Evolutionary conservation across 768 basidiomycete species (phyloP), one percentile per base, ranked within the genome.

Genomic region (Nidularia sp.): DNA sequence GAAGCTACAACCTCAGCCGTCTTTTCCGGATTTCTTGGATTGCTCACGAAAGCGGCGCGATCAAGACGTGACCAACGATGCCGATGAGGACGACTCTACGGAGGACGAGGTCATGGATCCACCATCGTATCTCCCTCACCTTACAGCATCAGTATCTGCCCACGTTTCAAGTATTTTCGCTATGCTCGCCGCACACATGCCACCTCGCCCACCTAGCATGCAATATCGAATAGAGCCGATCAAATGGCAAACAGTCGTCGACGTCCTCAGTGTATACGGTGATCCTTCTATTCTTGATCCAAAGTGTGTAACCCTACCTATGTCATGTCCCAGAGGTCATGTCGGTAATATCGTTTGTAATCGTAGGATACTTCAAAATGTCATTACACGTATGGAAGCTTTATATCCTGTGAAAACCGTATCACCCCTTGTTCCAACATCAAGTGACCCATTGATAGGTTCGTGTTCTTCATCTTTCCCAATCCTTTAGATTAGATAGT

Each of bases 171-270:
- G 70, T 5, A 70, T 86, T 15, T 64, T 91, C 29, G 76, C 76
- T 44, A 61, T 78, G 22, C 63, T 90, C 39, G 79, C 79, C 5
- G 71, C 74, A 15, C 80, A 85, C 53, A 76, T 78, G 0, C 85
- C 84, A 6, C 63, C 72, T 1, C 76, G 78, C 2, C 70, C 79
- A 18, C 74, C 78, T 32, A 83, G 82, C 54, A 75, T 84, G 75
- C 86, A 86, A 57, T 81, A 85, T 59, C 78, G 88, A 8, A 68
- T 84, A 6, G 74, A 73, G 47, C 80, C 84, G 4, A 70, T 89
- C 48, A 72, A 72, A 34, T 90, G 88, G 88, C 74, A 79, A 50
- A 70, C 72, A 47, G 78, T 90, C n/a, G 65, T 90, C 15, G 75
- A 79, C 32, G 69, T 80, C 3, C 68, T 41, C 39, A 10, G 10